Conservation (phyloP, 75 land plant genomes). For the Cryptomeria japonica region DNA sequence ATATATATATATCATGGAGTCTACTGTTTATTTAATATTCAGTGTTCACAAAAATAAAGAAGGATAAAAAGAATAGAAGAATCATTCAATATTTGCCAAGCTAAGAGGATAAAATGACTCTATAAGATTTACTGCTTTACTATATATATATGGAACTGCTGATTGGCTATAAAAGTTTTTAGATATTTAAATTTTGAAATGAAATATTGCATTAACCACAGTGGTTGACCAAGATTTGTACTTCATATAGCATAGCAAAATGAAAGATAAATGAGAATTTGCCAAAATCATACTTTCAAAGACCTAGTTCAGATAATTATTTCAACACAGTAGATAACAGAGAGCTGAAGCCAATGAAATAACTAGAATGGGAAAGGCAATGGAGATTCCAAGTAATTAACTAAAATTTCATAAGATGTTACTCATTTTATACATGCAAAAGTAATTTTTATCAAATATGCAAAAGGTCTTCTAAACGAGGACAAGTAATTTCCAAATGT, state of each 20-base stretch:
- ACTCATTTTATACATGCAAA: not conserved
- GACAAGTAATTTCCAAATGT: not conserved
- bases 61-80: not conserved
- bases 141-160: not conserved
- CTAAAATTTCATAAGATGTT: not conserved
- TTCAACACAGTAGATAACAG: not conserved
- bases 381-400: not conserved
- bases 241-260: not conserved
- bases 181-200: no score
- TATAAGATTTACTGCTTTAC: no score
- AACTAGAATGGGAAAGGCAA: not conserved
- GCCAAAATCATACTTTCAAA: not conserved
- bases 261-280: not conserved
- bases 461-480: not conserved
- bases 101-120: no score
- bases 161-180: not conserved
- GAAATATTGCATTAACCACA: not conserved
- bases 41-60: not conserved
- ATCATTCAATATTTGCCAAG: no score
- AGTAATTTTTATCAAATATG: not conserved
- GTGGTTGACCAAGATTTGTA: not conserved
- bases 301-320: not conserved
- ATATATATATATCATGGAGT: no score
- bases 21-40: not conserved
- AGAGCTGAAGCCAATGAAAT: not conserved